phyloP scores from a whole-genome alignment of 2,329 filamentous ascomycete genomes.

The Fusarium sp. region DNA sequence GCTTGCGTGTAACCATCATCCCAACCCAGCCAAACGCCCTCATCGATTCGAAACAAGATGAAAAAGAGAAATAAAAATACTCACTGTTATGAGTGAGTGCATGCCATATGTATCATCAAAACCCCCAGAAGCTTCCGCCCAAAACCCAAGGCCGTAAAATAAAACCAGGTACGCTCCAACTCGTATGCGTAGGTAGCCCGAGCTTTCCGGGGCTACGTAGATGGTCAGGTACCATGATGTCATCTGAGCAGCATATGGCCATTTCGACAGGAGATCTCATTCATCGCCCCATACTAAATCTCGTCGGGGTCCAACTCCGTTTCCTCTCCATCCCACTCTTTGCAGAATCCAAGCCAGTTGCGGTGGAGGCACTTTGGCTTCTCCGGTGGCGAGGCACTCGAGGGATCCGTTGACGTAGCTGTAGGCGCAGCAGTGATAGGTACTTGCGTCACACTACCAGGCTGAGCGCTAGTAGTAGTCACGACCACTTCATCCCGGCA shows the following conservation, averaged over 20 bases:
- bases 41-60: constrained; percentile 10
- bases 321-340: constrained; percentile 50
- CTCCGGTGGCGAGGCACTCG: constrained; percentile 40
- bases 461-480: constrained; percentile 49
- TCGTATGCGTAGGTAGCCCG: background rate
- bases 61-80: background rate
- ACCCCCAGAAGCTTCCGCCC: background rate
- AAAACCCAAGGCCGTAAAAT: background rate
- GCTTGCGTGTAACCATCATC: background rate
- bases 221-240: background rate
- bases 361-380: constrained; percentile 51
- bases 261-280: background rate
- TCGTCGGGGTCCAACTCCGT: constrained; percentile 48
- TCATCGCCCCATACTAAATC: constrained; percentile 40
- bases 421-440: constrained; percentile 50
- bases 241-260: background rate
- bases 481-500: constrained; percentile 60
- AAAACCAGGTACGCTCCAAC: background rate
- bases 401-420: constrained; percentile 43
- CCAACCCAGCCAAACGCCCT: constrained; percentile 25
- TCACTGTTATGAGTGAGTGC: constrained; percentile 17
- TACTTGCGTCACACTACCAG: constrained; percentile 45
- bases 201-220: background rate
- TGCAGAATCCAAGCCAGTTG: constrained; percentile 58
- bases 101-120: background rate